These are phyloP conservation scores for Adansonia madagascariensis DNA, from an alignment of 441 rosid species.

Conservation along the genomic window DNA sequence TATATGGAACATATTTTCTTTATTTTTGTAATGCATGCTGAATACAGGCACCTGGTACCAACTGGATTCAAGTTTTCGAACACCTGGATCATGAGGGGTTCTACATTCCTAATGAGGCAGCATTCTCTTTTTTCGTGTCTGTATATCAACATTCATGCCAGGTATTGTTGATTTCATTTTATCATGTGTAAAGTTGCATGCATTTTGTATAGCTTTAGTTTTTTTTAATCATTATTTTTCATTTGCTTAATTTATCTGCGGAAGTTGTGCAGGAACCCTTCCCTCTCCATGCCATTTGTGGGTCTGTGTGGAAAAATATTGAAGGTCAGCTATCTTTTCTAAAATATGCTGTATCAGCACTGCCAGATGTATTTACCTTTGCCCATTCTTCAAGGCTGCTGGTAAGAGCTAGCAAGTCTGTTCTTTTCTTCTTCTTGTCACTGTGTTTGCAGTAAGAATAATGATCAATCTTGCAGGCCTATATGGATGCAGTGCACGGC, in stretches of 20 bases:
- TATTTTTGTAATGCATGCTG: constrained; percentile 19
- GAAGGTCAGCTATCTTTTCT: constrained; percentile 93
- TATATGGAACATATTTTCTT: constrained; percentile 7
- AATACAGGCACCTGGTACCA: constrained; percentile 80
- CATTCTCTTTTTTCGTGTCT: constrained; percentile 82
- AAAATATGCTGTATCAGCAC: constrained; percentile 74
- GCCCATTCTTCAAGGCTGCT: constrained; percentile 79
- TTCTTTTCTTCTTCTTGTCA: constrained; percentile 21
- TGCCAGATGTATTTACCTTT: constrained; percentile 90
- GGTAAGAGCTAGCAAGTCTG: constrained; percentile 51
- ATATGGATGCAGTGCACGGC: constrained; percentile 67
- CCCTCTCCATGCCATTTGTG: constrained; percentile 84
- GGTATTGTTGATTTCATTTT: constrained; percentile 47
- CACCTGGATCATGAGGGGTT: constrained; percentile 91
- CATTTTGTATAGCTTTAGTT: constrained; percentile 13
- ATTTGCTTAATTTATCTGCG: constrained; percentile 17
- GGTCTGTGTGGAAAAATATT: constrained; percentile 78
- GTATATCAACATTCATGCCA: constrained; percentile 75
- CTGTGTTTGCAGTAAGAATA: constrained; percentile 27
- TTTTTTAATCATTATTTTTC: constrained; percentile 23
- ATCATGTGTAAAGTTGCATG: background rate
- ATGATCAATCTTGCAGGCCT: constrained; percentile 51
- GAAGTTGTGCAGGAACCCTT: constrained; percentile 74
- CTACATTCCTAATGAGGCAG: constrained; percentile 78
- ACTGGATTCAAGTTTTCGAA: constrained; percentile 81